Evolutionary conservation across 148 eudicot species (phyloP).

Genomic region (Oxyria digyna): DNA sequence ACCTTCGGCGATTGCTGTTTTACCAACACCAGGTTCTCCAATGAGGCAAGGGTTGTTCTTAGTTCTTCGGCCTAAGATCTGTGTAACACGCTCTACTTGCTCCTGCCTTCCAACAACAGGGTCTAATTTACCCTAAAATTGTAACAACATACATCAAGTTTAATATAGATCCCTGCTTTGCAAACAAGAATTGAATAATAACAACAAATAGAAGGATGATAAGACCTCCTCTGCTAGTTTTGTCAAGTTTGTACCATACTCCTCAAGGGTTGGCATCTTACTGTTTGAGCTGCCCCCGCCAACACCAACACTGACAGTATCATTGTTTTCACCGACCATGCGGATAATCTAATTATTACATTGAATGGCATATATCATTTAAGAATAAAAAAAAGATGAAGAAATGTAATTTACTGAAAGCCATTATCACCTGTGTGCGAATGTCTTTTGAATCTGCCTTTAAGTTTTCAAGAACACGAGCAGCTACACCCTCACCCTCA

Average conservation of each 20-base stretch:
- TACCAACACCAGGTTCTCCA: constrained; percentile 98
- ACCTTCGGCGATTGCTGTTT: constrained; percentile 97
- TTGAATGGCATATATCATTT: neutral
- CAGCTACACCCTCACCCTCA: constrained; percentile 97
- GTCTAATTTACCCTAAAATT: constrained; percentile 72
- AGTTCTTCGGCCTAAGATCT: constrained; percentile 79
- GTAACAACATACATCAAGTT: neutral
- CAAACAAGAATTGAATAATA: neutral
- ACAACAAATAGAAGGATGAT: constrained; percentile 2
- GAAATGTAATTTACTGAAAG: neutral
- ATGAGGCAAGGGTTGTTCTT: constrained; percentile 95
- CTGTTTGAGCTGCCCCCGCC: constrained; percentile 73
- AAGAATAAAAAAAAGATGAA: neutral
- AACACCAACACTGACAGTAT: constrained; percentile 87
- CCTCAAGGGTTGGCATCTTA: constrained; percentile 92
- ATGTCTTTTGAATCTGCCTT: constrained; percentile 85
- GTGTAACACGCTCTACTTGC: constrained; percentile 91
- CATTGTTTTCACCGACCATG: constrained; percentile 93
- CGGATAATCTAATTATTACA: constrained; percentile 48
- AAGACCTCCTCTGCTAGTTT: constrained; percentile 88
- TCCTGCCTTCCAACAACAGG: constrained; percentile 93
- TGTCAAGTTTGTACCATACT: constrained; percentile 91
- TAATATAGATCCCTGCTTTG: neutral
- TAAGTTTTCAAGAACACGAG: constrained; percentile 77
- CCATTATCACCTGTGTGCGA: constrained; percentile 83